These are phyloP conservation scores for Fusarium paranaense DNA, from an alignment of 2,329 filamentous ascomycete genomes.

Conservation along the genomic window DNA sequence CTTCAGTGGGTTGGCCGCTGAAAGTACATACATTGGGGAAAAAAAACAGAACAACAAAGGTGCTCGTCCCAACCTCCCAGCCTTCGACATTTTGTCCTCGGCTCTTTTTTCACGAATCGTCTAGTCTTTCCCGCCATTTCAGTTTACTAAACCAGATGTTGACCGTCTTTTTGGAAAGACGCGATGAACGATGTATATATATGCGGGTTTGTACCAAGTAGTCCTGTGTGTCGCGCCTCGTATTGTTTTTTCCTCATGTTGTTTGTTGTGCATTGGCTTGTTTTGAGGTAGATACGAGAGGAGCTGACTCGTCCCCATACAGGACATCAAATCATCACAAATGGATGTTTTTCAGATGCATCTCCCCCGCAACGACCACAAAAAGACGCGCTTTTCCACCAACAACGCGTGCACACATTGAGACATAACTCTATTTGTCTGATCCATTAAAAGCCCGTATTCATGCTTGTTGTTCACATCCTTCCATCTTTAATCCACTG, in stretches of 20 bases:
- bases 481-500: not conserved
- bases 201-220: not conserved
- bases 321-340: not conserved
- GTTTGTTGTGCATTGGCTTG: slow-evolving; percentile 21
- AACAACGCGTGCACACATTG: slow-evolving; percentile 26
- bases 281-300: slow-evolving; percentile 33
- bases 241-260: slow-evolving; percentile 25
- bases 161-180: not conserved
- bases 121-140: slow-evolving; percentile 1
- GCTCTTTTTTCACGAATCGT: not conserved
- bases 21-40: not conserved
- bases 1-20: not conserved
- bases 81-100: not conserved
- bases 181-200: not conserved
- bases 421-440: slow-evolving; percentile 4
- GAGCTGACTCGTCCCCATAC: slow-evolving; percentile 34
- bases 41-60: slow-evolving; percentile 12
- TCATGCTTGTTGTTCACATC: not conserved
- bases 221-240: not conserved
- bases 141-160: not conserved
- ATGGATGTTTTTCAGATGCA: slow-evolving; percentile 29
- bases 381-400: slow-evolving; percentile 36
- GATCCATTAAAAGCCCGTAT: slow-evolving; percentile 2
- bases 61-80: not conserved
- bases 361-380: slow-evolving; percentile 37